phyloP scores from a whole-genome alignment of 1,284 basidiomycete genomes.

The Puccinia horiana region DNA sequence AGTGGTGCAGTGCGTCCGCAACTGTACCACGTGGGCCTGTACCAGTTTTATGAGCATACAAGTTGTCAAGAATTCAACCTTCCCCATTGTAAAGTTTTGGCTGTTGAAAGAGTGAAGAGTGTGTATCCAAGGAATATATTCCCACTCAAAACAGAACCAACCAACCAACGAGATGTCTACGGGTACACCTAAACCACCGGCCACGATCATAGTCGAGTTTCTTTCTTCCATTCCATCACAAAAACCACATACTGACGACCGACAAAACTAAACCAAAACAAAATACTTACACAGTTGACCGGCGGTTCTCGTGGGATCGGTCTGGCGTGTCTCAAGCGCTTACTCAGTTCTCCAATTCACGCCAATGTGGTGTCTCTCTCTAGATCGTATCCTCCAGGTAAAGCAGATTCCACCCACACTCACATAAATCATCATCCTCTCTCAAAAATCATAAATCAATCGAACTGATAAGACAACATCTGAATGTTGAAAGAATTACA shows the following conservation, averaged over 20 bases:
- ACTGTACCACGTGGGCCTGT: too few relatives aligned
- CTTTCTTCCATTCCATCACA: neutral
- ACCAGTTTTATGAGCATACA: too few relatives aligned
- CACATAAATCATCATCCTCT: neutral
- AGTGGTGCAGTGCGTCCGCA: too few relatives aligned
- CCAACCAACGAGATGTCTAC: too few relatives aligned
- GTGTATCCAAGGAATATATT: too few relatives aligned
- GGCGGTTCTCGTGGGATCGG: constrained; percentile 45
- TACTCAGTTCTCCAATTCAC: constrained; percentile 16
- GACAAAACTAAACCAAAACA: too few relatives aligned
- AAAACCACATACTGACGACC: too few relatives aligned
- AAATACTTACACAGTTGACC: constrained; percentile 43
- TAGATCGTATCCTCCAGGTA: constrained; percentile 35
- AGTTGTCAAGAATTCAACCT: too few relatives aligned
- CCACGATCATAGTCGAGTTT: constrained; percentile 23
- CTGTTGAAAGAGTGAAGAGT: too few relatives aligned
- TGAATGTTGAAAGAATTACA: constrained; percentile 26
- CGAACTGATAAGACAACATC: neutral
- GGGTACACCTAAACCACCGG: neutral
- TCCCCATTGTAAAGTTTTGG: too few relatives aligned
- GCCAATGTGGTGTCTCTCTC: constrained; percentile 46
- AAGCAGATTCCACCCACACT: neutral
- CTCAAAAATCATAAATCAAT: neutral
- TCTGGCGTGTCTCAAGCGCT: constrained; percentile 24
- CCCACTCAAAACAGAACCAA: too few relatives aligned